phyloP scores from a whole-genome alignment of 2,329 filamentous ascomycete species.

The Fusarium sp. region DNA sequence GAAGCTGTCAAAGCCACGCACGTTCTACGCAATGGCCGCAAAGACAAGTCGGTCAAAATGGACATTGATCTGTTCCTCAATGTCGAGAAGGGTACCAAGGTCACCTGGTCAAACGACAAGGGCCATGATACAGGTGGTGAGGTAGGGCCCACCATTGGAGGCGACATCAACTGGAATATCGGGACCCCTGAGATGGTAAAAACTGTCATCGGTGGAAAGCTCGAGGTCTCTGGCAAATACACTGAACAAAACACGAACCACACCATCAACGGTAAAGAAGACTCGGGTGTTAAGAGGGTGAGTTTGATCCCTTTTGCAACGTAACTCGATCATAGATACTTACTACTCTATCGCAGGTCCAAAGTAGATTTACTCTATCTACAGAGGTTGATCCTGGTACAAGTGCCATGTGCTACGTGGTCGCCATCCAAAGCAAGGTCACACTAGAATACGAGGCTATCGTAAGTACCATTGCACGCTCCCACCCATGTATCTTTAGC shows the following conservation, averaged over 20 bases:
- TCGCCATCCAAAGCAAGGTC: slow-evolving; percentile 1
- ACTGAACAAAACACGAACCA: neutral
- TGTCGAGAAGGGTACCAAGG: slow-evolving; percentile 1
- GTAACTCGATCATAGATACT: neutral
- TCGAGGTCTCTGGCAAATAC: slow-evolving; percentile 1
- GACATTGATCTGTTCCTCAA: neutral
- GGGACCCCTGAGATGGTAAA: neutral
- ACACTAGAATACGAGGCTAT: neutral
- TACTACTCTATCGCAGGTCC: neutral
- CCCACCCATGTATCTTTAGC: neutral
- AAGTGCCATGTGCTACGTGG: neutral
- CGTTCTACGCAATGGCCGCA: neutral
- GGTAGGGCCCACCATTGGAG: neutral
- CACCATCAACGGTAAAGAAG: neutral
- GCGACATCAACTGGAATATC: neutral
- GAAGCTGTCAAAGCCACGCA: neutral
- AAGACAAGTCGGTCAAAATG: neutral
- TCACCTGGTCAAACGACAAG: neutral
- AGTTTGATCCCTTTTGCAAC: neutral
- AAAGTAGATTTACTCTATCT: neutral
- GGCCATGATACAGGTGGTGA: slow-evolving; percentile 1
- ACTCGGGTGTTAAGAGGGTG: neutral
- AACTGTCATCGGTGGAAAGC: neutral
- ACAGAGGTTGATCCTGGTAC: neutral
- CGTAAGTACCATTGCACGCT: neutral